Evolutionary conservation across 441 rosid genomes (phyloP), one percentile per base, ranked within the genome.

Genomic region (Rhodomyrtus psidioides): DNA sequence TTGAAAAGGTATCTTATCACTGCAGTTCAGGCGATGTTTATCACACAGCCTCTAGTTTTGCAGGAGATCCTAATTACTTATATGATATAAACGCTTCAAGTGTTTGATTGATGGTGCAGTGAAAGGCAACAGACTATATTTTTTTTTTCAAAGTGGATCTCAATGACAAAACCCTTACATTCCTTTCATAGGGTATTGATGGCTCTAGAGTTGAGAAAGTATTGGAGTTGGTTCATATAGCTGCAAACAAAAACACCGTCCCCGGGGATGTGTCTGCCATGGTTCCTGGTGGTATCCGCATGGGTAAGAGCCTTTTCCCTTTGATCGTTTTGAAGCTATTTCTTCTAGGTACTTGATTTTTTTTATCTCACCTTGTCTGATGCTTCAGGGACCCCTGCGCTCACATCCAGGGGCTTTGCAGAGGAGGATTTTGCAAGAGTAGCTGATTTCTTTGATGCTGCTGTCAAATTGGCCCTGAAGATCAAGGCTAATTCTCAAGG

Each of bases 251-350:
- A 85, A 97, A 97, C 90, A 97, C 99, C 27, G 99, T 97, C 87
- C 98, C 99, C 2, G 99, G 98, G 28, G 99, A 97, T 91, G 98
- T 97, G 87, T 97, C 98, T 53, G 99, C 99, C 88, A 95, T 97
- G 98, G 98, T 97, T 90, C 99, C 99, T 83, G 99, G 99, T 89
- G 99, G 99, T 84, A 94, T 97, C 89, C 96, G 98, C 54, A 96
- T 97, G 99, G 99, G 98, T 97, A 93, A 75, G 91, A 23, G 17
- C 82, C 76, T 76, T 88, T 79, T n/a, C 70, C 58, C 74, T 75
- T 83, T 79, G 21, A 86, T 86, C 55, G 83, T 84, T 23, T 51
- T 82, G 49, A 76, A 82, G 46, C 58, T 76, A 53, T 53, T 19
- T 21, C 28, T 56, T 51, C 15, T 46, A 56, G n/a, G 23, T 23